Evolutionary conservation across 805 yeast genomes (phyloP).

Genomic region (Saccharomycopsis lassenensis): DNA sequence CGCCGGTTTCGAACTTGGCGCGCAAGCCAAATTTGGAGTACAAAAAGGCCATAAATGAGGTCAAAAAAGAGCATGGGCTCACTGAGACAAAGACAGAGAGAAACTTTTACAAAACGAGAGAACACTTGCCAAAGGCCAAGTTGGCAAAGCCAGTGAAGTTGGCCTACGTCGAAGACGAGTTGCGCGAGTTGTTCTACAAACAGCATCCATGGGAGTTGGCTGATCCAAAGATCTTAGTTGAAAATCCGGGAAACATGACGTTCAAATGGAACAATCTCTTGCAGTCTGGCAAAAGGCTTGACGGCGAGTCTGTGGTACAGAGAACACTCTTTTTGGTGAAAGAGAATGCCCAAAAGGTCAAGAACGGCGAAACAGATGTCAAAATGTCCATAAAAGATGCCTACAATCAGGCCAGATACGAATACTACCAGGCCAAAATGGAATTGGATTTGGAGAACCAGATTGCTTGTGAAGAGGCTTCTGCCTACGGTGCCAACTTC

Average conservation of each 20-base stretch:
- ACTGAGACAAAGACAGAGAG: conserved; percentile 23
- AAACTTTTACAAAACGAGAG: conserved; percentile 36
- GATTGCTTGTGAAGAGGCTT: conserved; percentile 71
- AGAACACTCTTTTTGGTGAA: conserved; percentile 49
- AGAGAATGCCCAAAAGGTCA: conserved; percentile 21
- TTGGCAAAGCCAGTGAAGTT: conserved; percentile 44
- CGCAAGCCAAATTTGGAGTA: conserved; percentile 20
- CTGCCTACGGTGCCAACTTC: conserved; percentile 74
- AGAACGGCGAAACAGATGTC: conserved; percentile 15
- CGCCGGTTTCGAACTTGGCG: conserved; percentile 57
- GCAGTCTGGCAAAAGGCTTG: conserved; percentile 65
- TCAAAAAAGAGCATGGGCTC: conserved; percentile 17
- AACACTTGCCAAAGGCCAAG: too few species aligned
- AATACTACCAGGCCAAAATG: conserved; percentile 79
- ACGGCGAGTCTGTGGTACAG: conserved; percentile 84
- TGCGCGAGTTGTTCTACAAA: conserved; percentile 71
- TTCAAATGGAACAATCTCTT: conserved; percentile 59
- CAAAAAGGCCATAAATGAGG: conserved; percentile 17
- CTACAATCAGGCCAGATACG: conserved; percentile 77
- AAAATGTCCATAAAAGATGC: conserved; percentile 43
- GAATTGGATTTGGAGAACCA: conserved; percentile 65
- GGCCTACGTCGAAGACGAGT: conserved; percentile 61
- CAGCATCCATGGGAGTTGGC: conserved; percentile 99
- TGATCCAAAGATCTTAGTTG: conserved; percentile 74
- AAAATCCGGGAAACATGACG: conserved; percentile 53